Percentiles rank a stretch among this genome's conserved stretches.
Conservation (phyloP, 2,329 filamentous ascomycete genomes). For the Lachnum nothofagi region DNA sequence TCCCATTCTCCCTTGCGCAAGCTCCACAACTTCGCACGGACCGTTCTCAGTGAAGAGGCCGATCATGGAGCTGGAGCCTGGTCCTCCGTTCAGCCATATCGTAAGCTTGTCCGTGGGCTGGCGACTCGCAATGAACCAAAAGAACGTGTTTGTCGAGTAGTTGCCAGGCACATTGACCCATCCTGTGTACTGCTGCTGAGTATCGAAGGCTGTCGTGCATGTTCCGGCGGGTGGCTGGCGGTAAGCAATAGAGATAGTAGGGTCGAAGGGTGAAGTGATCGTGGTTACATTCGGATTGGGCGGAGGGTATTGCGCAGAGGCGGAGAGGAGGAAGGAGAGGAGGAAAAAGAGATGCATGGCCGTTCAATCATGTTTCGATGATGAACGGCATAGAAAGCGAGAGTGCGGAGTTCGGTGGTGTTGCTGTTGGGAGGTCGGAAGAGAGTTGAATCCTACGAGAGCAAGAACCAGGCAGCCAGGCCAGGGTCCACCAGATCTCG, state of each 20-base stretch:
- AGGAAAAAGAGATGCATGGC: constrained; percentile 26
- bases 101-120: constrained; percentile 47
- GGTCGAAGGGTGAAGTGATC: constrained; percentile 60
- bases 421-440: background rate
- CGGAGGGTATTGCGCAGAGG: constrained; percentile 35
- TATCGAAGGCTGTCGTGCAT: constrained; percentile 59
- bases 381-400: constrained; percentile 10
- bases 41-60: constrained; percentile 60
- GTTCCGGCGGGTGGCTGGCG: constrained; percentile 55
- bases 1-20: constrained; percentile 44
- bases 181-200: constrained; percentile 65
- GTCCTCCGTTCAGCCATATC: constrained; percentile 65
- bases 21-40: constrained; percentile 47
- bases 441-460: background rate
- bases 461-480: background rate
- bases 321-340: constrained; percentile 18
- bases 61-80: constrained; percentile 59
- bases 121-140: constrained; percentile 44
- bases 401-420: background rate
- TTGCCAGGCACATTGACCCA: constrained; percentile 59
- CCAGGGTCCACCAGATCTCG: background rate
- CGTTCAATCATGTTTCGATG: constrained; percentile 26
- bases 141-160: constrained; percentile 46
- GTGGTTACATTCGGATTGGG: constrained; percentile 50
- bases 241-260: constrained; percentile 62